Evolutionary conservation across 805 yeast genomes (phyloP).

Genomic region (Saturnispora silvae): DNA sequence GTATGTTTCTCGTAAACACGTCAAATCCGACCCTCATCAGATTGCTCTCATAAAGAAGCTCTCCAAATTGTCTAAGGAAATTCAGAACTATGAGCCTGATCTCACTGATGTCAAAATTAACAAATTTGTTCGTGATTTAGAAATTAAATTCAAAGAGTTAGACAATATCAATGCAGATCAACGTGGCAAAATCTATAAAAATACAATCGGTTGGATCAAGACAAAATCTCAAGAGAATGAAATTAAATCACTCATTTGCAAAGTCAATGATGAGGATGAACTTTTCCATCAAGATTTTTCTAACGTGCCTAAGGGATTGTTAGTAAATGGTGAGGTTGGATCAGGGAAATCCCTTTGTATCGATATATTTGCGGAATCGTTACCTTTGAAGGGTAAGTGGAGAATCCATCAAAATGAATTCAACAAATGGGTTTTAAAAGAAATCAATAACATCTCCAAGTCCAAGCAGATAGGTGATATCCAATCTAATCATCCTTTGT

Average conservation of each 20-base stretch:
- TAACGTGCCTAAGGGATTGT: slow-evolving; percentile 53
- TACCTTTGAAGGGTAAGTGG: slow-evolving; percentile 53
- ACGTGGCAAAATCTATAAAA: slow-evolving; percentile 17
- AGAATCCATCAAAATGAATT: slow-evolving; percentile 66
- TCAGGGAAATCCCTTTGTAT: slow-evolving; percentile 67
- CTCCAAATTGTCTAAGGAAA: slow-evolving; percentile 50
- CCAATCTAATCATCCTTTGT: slow-evolving; percentile 24
- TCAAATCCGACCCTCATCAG: slow-evolving; percentile 50
- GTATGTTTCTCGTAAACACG: slow-evolving; percentile 38
- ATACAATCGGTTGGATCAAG: slow-evolving; percentile 23
- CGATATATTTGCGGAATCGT: slow-evolving; percentile 57
- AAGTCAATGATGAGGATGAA: slow-evolving; percentile 40
- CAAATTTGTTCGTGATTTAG: slow-evolving; percentile 26
- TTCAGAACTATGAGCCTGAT: slow-evolving; percentile 53
- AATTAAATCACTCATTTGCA: slow-evolving; percentile 34
- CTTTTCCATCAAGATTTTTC: slow-evolving; percentile 34
- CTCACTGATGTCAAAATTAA: slow-evolving; percentile 36
- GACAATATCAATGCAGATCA: slow-evolving; percentile 8
- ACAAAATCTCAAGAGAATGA: slow-evolving; percentile 10
- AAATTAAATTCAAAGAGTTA: slow-evolving; percentile 16
- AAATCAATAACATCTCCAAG: slow-evolving; percentile 45
- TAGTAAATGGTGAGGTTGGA: slow-evolving; percentile 59
- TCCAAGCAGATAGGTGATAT: slow-evolving; percentile 26
- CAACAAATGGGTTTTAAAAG: slow-evolving; percentile 55
- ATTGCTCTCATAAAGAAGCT: slow-evolving; percentile 48